Conservation (phyloP, 805 yeast species). For the Dipodascus geniculatus region DNA sequence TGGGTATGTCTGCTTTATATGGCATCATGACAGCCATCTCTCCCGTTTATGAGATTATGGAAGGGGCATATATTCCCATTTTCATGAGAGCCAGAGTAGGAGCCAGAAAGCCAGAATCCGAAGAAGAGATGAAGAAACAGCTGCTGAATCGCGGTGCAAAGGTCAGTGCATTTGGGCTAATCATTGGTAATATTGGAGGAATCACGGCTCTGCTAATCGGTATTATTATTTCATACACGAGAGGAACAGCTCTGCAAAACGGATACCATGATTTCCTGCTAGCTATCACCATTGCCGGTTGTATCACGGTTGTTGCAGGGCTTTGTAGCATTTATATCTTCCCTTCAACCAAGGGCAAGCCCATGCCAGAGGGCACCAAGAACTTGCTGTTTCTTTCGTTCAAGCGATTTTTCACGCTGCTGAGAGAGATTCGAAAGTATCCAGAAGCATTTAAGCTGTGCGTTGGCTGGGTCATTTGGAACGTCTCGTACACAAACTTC, state of each 20-base stretch:
- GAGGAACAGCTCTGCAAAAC: background rate
- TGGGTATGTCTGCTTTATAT: constrained; percentile 1
- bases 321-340: background rate
- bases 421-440: background rate
- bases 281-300: background rate
- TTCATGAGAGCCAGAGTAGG: background rate
- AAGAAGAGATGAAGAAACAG: background rate
- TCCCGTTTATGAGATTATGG: background rate
- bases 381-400: background rate
- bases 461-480: constrained; percentile 1
- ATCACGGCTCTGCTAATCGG: background rate
- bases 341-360: background rate
- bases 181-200: background rate
- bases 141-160: background rate
- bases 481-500: background rate
- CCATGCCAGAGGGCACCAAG: background rate
- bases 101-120: background rate
- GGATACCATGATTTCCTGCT: background rate
- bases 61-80: background rate
- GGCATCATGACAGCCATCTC: background rate
- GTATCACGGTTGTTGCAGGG: background rate
- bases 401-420: background rate
- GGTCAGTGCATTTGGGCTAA: background rate
- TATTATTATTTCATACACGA: background rate
- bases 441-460: background rate